Conservation (phyloP, 2,329 filamentous ascomycete genomes). For the Metarhizium rileyi region DNA sequence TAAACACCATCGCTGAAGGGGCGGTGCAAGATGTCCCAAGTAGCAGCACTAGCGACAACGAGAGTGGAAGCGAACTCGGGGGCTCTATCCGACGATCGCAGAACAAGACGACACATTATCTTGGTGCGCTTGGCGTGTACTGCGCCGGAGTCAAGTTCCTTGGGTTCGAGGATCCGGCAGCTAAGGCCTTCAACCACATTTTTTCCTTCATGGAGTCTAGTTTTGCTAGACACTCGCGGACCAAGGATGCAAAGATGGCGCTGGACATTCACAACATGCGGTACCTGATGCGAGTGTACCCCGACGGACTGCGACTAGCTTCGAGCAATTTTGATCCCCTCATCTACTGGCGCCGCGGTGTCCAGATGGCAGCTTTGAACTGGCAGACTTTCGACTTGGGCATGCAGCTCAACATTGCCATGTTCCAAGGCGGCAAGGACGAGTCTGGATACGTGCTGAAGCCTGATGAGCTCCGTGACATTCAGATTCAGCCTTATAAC, state of each 20-base stretch:
- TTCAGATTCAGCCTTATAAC: conserved; percentile 47
- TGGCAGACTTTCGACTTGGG: conserved; percentile 97
- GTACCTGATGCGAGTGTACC: conserved; percentile 90
- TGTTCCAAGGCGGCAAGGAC: conserved; percentile 88
- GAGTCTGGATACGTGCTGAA: conserved; percentile 89
- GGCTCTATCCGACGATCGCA: conserved; percentile 44
- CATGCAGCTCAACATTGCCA: conserved; percentile 93
- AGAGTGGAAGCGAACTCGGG: conserved; percentile 53
- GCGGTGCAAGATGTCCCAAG: conserved; percentile 44
- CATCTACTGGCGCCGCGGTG: conserved; percentile 86
- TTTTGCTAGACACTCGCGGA: conserved; percentile 71
- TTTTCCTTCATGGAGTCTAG: conserved; percentile 89
- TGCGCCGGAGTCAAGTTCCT: conserved; percentile 69
- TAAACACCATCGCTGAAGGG: conserved; percentile 48
- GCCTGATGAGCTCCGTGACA: conserved; percentile 71
- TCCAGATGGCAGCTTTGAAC: conserved; percentile 96
- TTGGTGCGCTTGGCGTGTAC: conserved; percentile 79
- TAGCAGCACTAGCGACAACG: conserved; percentile 69
- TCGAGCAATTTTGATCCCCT: conserved; percentile 95
- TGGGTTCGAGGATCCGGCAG: conserved; percentile 68
- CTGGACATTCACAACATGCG: conserved; percentile 86
- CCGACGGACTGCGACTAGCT: conserved; percentile 67
- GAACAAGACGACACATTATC: conserved; percentile 76
- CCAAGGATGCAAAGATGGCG: conserved; percentile 63
- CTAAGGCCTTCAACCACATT: conserved; percentile 85